A percentile compares a stretch with the other conserved stretches of the same genome.
phyloP scores from a whole-genome alignment of 345 rosid species.

The Camelina sativa region DNA sequence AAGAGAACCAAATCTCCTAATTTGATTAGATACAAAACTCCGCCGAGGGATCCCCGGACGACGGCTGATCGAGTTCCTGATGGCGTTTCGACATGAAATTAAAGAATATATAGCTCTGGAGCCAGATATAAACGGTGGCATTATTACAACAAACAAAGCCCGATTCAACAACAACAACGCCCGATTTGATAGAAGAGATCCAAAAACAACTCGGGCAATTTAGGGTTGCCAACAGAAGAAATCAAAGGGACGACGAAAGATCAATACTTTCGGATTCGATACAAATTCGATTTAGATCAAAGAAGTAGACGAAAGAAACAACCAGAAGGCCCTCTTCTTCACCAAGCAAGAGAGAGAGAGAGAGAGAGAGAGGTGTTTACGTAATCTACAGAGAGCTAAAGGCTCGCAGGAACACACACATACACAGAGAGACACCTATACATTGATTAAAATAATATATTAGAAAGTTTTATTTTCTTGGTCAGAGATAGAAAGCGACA shows the following conservation, averaged over 20 bases:
- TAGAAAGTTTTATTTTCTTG: not conserved
- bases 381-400: constrained; percentile 27
- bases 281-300: not conserved
- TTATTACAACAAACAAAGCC: constrained; percentile 27
- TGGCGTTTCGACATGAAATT: constrained; percentile 47
- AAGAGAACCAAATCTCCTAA: constrained; percentile 52
- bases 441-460: not conserved
- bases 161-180: constrained; percentile 18
- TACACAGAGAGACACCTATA: not conserved
- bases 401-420: constrained; percentile 34
- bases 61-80: constrained; percentile 41
- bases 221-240: constrained; percentile 19
- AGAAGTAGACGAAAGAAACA: constrained; percentile 5
- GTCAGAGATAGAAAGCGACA: constrained; percentile 15
- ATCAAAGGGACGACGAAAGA: not conserved
- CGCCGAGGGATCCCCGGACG: constrained; percentile 32
- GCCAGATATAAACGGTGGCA: constrained; percentile 66
- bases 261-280: not conserved
- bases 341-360: constrained; percentile 26
- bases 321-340: constrained; percentile 31
- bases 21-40: constrained; percentile 39
- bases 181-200: constrained; percentile 10
- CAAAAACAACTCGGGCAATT: not conserved
- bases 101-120: constrained; percentile 54
- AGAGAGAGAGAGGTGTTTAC: constrained; percentile 24